A percentile compares a stretch with the other conserved stretches of the same genome.
These are phyloP conservation scores for Cryptococcus sp. DNA, from an alignment of 1,284 basidiomycete genomes.

Conservation along the genomic window DNA sequence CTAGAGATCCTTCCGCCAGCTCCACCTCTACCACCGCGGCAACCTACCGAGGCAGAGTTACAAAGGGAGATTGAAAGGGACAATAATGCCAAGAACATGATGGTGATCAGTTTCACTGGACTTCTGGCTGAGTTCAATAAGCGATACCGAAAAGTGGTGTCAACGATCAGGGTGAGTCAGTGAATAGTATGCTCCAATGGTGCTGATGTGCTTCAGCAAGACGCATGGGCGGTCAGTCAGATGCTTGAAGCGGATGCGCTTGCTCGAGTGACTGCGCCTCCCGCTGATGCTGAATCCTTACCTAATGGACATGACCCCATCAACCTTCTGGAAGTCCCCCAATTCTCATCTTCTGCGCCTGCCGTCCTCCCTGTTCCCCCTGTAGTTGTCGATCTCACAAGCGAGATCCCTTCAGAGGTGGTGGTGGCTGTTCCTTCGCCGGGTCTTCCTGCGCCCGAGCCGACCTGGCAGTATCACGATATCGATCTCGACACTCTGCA, in stretches of 20 bases:
- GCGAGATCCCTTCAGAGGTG: background rate
- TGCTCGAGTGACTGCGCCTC: background rate
- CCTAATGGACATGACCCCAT: background rate
- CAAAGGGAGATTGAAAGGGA: slow-evolving; percentile 80
- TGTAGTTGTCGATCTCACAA: background rate
- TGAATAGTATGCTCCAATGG: slow-evolving; percentile 12
- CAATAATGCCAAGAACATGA: slow-evolving; percentile 67
- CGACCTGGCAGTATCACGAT: slow-evolving; percentile 53
- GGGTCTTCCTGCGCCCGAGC: background rate
- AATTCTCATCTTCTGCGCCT: background rate
- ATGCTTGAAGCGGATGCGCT: background rate
- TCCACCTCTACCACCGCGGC: slow-evolving; percentile 78
- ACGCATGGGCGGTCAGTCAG: slow-evolving; percentile 1
- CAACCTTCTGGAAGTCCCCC: background rate
- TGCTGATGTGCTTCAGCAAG: background rate
- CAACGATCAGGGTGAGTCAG: slow-evolving; percentile 64
- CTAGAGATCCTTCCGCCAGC: slow-evolving; percentile 84
- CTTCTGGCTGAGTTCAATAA: slow-evolving; percentile 84
- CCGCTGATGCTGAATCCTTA: background rate
- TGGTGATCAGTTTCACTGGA: slow-evolving; percentile 81
- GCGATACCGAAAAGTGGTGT: slow-evolving; percentile 87
- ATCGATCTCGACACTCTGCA: slow-evolving; percentile 92
- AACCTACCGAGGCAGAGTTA: slow-evolving; percentile 77
- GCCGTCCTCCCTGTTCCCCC: background rate
- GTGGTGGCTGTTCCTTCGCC: background rate